Evolutionary conservation across 2,329 filamentous ascomycete genomes (phyloP).

Genomic region (Hansfordia pulvinata): DNA sequence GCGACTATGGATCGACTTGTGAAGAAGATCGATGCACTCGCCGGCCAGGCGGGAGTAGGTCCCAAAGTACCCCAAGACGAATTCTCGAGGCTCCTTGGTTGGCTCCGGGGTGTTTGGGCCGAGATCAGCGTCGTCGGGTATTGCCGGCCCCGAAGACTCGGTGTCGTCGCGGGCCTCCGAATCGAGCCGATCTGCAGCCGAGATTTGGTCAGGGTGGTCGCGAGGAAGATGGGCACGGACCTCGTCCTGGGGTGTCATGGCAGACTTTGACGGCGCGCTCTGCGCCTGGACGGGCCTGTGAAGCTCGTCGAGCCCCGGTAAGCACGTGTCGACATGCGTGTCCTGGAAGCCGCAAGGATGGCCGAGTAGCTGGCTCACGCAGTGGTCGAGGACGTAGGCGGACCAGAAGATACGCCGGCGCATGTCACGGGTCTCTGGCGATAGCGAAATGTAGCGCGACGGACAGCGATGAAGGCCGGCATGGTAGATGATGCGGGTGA

Average conservation of each 20-base stretch:
- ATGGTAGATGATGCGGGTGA: constrained; percentile 31
- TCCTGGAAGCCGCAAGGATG: constrained; percentile 21
- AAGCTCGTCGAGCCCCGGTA: constrained; percentile 13
- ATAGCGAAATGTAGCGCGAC: constrained; percentile 30
- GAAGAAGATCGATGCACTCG: constrained; percentile 4
- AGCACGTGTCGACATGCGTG: constrained; percentile 22
- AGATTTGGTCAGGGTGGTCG: background rate
- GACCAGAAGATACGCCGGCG: constrained; percentile 26
- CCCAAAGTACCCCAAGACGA: constrained; percentile 2
- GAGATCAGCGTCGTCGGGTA: background rate
- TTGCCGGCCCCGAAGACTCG: too few species aligned
- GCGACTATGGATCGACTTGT: constrained; percentile 4
- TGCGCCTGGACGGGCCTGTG: constrained; percentile 9
- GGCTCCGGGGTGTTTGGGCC: background rate
- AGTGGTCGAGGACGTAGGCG: constrained; percentile 22
- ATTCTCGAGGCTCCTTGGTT: background rate
- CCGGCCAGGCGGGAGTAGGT: constrained; percentile 3
- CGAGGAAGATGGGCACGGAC: constrained; percentile 2
- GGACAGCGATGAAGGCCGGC: constrained; percentile 37
- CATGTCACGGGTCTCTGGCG: constrained; percentile 15
- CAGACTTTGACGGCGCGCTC: background rate
- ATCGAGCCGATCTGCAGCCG: too few species aligned
- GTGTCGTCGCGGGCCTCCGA: too few species aligned
- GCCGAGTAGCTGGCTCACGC: constrained; percentile 20
- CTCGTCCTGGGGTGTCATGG: constrained; percentile 1